phyloP scores from a whole-genome alignment of 2,329 filamentous ascomycete species.

The Fusarium compactum region DNA sequence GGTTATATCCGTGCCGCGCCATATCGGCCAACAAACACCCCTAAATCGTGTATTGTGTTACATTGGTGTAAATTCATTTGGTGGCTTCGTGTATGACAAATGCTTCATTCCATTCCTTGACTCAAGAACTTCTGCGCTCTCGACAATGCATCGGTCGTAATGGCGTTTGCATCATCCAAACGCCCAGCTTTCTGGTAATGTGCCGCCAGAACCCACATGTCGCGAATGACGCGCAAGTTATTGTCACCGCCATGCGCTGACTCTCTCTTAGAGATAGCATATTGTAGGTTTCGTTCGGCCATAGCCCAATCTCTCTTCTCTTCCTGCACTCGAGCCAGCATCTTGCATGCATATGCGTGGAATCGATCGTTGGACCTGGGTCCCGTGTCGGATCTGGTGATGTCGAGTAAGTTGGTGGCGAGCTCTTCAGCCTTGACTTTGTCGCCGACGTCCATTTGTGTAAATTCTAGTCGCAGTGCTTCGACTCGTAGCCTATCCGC shows the following conservation, averaged over 20 bases:
- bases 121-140: conserved; percentile 51
- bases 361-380: conserved; percentile 52
- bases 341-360: conserved; percentile 55
- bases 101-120: conserved; percentile 34
- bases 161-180: conserved; percentile 44
- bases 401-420: conserved; percentile 47
- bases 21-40: conserved; percentile 18
- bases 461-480: conserved; percentile 53
- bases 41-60: conserved; percentile 5
- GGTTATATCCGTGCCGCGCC: neutral
- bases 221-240: conserved; percentile 53
- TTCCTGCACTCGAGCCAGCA: conserved; percentile 53
- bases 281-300: conserved; percentile 52
- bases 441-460: conserved; percentile 55
- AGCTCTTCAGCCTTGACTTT: conserved; percentile 49
- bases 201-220: conserved; percentile 55
- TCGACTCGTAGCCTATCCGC: conserved; percentile 50
- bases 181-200: conserved; percentile 51
- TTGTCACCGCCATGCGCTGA: conserved; percentile 52
- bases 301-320: conserved; percentile 49
- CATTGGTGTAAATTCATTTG: conserved; percentile 5
- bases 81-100: conserved; percentile 3
- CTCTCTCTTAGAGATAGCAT: conserved; percentile 52
- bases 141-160: conserved; percentile 50
- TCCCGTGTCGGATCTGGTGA: conserved; percentile 40